These are phyloP conservation scores for Bidens hawaiensis DNA, from an alignment of 140 eudicot species.

Conservation along the genomic window DNA sequence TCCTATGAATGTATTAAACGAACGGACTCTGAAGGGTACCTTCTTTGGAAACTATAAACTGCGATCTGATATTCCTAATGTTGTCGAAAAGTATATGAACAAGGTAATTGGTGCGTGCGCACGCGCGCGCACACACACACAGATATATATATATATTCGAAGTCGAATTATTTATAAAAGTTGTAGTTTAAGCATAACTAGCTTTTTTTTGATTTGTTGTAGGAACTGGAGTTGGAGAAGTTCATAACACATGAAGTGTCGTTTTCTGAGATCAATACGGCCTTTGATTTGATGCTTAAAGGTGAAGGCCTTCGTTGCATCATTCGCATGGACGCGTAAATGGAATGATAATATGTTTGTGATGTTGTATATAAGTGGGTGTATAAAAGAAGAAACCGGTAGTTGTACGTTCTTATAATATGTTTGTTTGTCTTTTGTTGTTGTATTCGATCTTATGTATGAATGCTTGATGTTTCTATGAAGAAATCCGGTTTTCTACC, in stretches of 20 bases:
- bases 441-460: not conserved
- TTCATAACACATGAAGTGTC: conserved; percentile 65
- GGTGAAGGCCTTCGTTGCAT: conserved; percentile 82
- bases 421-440: not conserved
- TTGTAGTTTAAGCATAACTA: not conserved
- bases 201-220: conserved; percentile 2
- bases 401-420: not conserved
- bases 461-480: not conserved
- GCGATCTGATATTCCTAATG: conserved; percentile 64
- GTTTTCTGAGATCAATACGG: conserved; percentile 68
- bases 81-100: conserved; percentile 72
- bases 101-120: too few species aligned
- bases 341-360: not conserved
- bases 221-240: conserved; percentile 79
- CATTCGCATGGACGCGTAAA: conserved; percentile 45
- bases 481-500: not conserved
- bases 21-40: conserved; percentile 85
- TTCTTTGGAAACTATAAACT: conserved; percentile 87
- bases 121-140: too few species aligned
- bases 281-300: conserved; percentile 62
- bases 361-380: not conserved
- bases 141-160: too few species aligned
- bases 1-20: conserved; percentile 65
- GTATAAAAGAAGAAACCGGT: not conserved
- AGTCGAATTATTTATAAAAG: too few species aligned